Base-by-base conservation (phyloP, 2,329 filamentous ascomycete genomes). In the Talaromyces marneffei region DNA sequence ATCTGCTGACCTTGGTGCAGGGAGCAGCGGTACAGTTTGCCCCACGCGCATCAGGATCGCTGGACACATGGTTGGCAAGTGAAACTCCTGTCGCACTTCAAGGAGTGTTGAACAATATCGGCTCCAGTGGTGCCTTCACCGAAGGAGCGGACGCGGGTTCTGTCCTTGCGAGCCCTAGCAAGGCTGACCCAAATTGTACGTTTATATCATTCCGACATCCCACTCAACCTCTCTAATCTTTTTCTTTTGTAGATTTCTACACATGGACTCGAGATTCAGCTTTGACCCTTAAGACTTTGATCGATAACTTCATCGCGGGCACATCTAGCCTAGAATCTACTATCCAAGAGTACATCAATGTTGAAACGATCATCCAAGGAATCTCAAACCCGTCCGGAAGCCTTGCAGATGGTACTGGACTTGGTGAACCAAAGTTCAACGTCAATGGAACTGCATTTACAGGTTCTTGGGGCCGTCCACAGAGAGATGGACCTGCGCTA, bases 261-360 rank as follows among this genome's bases (percentile, higher is more conserved):
- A 90, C 87, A 1, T 92, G 90, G 89, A 91, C 86, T 4, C 79
- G 89, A 70, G 90, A 93, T 71, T 82, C 87, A n/a, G 87, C 87
- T 23, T 79, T 92, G 33, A 85, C 86, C 4, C 85, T 88, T 75
- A 90, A 90, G 77, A 79, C 80, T 53, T 76, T 92, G 23, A 79
- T 88, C 6, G 89, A 92, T 66, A 80, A 82, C n/a, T 87, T 91
- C 68, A 78, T 85, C 62, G 77, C 77, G 50, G 88, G 87, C 48
- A 37, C 33, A 16, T 75, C 78, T 1, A 75, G 76, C 35, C 76
- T 91, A 25, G 85, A 88, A 70, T 76, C 73, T 18, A 75, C 80
- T 57, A 87, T 92, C 59, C 80, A 90, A 65, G 80, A 89, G 67
- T 92, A 87, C 69, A 85, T 91, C 67, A 78, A 75, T 20, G 75